phyloP scores from a whole-genome alignment of 164 flowering plant species.

The Vitis vinifera region DNA sequence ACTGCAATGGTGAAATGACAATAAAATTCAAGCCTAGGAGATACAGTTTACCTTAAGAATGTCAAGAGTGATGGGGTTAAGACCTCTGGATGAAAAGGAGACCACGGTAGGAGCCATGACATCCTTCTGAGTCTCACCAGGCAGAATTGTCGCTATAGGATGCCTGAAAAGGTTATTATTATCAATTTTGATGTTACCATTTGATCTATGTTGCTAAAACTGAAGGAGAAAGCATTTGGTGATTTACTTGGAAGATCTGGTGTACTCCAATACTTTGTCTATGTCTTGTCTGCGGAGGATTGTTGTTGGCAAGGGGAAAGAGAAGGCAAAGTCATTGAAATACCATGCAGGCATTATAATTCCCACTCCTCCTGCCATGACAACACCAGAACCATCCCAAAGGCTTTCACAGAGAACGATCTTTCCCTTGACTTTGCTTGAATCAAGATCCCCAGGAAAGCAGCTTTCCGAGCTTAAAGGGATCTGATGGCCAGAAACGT shows the following conservation, averaged over 20 bases:
- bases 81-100: slow-evolving; percentile 4
- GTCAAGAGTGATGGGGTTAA: slow-evolving; percentile 10
- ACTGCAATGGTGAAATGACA: not conserved
- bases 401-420: no score
- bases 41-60: slow-evolving; percentile 17
- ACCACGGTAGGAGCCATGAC: slow-evolving; percentile 14
- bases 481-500: slow-evolving; percentile 2
- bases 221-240: not conserved
- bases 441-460: slow-evolving; percentile 3
- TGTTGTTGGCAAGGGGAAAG: slow-evolving; percentile 15
- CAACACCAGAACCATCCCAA: not conserved
- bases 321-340: not conserved
- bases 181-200: no score
- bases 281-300: slow-evolving; percentile 10
- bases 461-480: not conserved
- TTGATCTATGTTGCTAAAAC: no score
- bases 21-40: not conserved
- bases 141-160: slow-evolving; percentile 15
- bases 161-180: no score
- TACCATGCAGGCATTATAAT: slow-evolving; percentile 1
- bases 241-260: slow-evolving; percentile 11
- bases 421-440: not conserved
- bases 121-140: slow-evolving; percentile 14
- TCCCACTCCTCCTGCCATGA: no score
- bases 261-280: slow-evolving; percentile 11